A percentile compares a stretch with the other conserved stretches of the same genome.
phyloP scores from a whole-genome alignment of 306 rosid genomes.

The Cicer arietinum region DNA sequence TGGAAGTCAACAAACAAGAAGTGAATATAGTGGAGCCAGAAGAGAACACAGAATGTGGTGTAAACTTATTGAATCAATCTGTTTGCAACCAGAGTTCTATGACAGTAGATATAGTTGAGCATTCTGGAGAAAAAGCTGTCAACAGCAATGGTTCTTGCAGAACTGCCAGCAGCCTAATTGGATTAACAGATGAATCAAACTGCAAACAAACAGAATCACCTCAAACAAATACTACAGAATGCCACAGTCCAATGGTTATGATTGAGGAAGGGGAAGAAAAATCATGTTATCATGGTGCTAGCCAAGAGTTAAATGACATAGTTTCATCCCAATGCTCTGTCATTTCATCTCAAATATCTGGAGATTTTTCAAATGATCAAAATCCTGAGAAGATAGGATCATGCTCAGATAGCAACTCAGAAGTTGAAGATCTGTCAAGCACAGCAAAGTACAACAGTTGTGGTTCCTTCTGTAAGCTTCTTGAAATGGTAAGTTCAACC shows the following conservation, averaged over 20 bases:
- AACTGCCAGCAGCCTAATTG: conserved; percentile 39
- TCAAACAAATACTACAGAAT: conserved; percentile 41
- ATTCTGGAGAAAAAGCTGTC: conserved; percentile 48
- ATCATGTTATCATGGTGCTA: conserved; percentile 44
- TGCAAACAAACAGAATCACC: conserved; percentile 48
- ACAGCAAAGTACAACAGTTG: conserved; percentile 47
- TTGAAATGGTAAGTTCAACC: conserved; percentile 57
- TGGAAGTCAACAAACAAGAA: conserved; percentile 37
- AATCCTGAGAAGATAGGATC: conserved; percentile 68
- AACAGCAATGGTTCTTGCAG: conserved; percentile 42
- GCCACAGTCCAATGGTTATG: conserved; percentile 36
- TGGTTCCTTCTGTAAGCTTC: conserved; percentile 56
- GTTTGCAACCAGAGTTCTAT: conserved; percentile 43
- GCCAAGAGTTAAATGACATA: conserved; percentile 49
- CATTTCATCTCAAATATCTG: conserved; percentile 62
- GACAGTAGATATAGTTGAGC: conserved; percentile 41
- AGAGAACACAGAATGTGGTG: conserved; percentile 52
- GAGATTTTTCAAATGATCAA: conserved; percentile 63
- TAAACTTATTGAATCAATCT: conserved; percentile 48
- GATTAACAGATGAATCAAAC: conserved; percentile 63
- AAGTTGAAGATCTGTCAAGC: conserved; percentile 64
- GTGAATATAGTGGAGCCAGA: conserved; percentile 43
- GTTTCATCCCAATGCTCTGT: conserved; percentile 58
- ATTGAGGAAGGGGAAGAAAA: conserved; percentile 49
- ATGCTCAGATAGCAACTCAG: conserved; percentile 75